Evolutionary conservation across 805 yeast genomes (phyloP).

Genomic region (Grigorovia humatica): DNA sequence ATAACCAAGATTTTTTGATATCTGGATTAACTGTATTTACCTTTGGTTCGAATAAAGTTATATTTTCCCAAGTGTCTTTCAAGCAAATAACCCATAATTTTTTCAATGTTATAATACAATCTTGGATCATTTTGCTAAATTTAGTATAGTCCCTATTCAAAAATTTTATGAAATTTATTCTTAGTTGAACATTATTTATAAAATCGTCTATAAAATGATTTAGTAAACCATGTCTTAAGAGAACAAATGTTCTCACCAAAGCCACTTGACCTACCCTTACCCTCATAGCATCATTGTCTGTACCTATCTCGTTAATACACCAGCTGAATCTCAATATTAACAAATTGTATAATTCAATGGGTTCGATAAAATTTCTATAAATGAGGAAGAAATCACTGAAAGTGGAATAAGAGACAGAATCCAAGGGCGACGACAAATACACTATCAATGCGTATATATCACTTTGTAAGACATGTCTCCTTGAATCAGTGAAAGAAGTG

Average conservation of each 20-base stretch:
- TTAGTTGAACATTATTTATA: slow-evolving; percentile 38
- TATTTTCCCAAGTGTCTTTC: slow-evolving; percentile 21
- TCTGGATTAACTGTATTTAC: slow-evolving; percentile 4
- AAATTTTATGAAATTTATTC: slow-evolving; percentile 34
- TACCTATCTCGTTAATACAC: slow-evolving; percentile 40
- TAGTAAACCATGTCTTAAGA: slow-evolving; percentile 78
- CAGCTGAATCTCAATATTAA: slow-evolving; percentile 60
- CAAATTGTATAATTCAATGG: slow-evolving; percentile 48
- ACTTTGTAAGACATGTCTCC: slow-evolving; percentile 15
- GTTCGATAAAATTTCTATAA: slow-evolving; percentile 57
- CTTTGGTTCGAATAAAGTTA: slow-evolving; percentile 13
- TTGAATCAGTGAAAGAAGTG: slow-evolving; percentile 3
- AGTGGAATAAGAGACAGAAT: slow-evolving; percentile 62
- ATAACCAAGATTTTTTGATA: slow-evolving; percentile 12
- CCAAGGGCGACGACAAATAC: slow-evolving; percentile 57
- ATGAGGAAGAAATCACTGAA: slow-evolving; percentile 82
- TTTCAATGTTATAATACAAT: slow-evolving; percentile 37
- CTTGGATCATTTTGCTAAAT: slow-evolving; percentile 21
- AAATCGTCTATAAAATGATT: slow-evolving; percentile 87
- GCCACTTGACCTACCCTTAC: slow-evolving; percentile 48
- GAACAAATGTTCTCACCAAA: slow-evolving; percentile 73
- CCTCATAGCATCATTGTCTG: slow-evolving; percentile 1
- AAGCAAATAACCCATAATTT: slow-evolving; percentile 36
- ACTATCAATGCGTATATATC: slow-evolving; percentile 35
- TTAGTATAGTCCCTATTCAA: slow-evolving; percentile 27